Conservation (phyloP, 208 protist genomes). For the Acanthamoeba royreba region DNA sequence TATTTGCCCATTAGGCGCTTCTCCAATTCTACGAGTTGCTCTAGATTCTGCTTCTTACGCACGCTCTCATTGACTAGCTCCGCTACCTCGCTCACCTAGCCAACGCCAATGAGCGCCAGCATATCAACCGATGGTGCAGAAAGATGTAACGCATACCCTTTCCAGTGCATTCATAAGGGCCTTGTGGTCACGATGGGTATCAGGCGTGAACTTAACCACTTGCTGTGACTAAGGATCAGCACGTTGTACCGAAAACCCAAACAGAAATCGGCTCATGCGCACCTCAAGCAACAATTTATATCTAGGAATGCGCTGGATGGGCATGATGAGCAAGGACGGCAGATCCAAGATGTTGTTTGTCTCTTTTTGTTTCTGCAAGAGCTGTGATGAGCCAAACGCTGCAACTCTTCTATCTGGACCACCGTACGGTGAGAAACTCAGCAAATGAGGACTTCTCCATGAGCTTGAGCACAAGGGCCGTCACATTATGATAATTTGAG, state of each 20-base stretch:
- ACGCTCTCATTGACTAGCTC: slow-evolving; percentile 30
- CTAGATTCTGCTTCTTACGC: slow-evolving; percentile 32
- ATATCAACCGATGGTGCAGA: not conserved
- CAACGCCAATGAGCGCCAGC: not conserved
- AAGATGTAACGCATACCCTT: not conserved
- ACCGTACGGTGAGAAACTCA: not conserved
- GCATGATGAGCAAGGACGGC: slow-evolving; percentile 44
- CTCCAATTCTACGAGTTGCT: slow-evolving; percentile 2
- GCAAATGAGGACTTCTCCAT: not conserved
- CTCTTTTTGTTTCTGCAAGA: not conserved
- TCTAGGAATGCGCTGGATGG: slow-evolving; percentile 36
- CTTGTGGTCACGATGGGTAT: not conserved
- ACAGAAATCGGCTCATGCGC: not conserved
- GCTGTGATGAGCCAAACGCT: not conserved
- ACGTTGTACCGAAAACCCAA: not conserved
- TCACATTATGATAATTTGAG: slow-evolving; percentile 29
- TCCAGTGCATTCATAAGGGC: not conserved
- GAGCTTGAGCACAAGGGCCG: not conserved
- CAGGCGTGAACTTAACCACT: not conserved
- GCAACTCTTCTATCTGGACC: not conserved
- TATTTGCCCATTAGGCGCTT: slow-evolving; percentile 36
- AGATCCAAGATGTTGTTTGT: slow-evolving; percentile 38
- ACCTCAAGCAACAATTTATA: slow-evolving; percentile 43
- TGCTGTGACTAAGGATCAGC: not conserved
- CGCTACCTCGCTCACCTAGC: slow-evolving; percentile 17